phyloP scores from a whole-genome alignment of 441 rosid species.

The Pelargonium fulgidum region DNA sequence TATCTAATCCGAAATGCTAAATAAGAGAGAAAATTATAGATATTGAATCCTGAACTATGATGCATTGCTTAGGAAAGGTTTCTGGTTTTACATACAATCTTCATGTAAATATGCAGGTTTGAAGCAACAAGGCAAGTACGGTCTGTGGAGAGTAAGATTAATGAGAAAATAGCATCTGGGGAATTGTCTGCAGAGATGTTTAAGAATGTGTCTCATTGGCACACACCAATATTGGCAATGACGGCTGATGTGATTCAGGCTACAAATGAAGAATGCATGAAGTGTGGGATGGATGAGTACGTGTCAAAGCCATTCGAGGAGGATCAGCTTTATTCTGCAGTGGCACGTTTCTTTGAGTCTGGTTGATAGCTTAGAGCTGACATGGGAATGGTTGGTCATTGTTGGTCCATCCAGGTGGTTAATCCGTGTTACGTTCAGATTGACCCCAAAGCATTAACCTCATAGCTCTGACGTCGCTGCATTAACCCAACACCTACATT shows the following conservation, averaged over 20 bases:
- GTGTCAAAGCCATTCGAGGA: constrained; percentile 88
- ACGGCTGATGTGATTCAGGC: constrained; percentile 92
- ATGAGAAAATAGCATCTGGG: constrained; percentile 42
- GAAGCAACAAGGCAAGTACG: constrained; percentile 80
- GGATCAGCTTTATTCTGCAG: constrained; percentile 71
- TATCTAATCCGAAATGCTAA: no score
- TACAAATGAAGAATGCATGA: constrained; percentile 60
- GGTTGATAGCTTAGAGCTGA: not conserved
- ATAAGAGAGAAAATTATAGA: no score
- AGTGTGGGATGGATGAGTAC: constrained; percentile 87
- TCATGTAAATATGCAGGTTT: constrained; percentile 39
- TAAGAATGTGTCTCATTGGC: constrained; percentile 48
- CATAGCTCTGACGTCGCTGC: no score
- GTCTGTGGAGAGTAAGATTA: constrained; percentile 42
- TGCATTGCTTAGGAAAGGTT: no score
- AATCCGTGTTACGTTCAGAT: not conserved
- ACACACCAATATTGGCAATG: constrained; percentile 81
- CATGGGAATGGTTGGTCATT: not conserved
- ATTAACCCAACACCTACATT: constrained; percentile 1
- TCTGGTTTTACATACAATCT: not conserved
- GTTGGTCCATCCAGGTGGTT: not conserved
- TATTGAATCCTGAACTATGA: no score
- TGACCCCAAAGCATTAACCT: no score
- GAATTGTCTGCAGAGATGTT: not conserved
- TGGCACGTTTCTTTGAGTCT: constrained; percentile 62